Evolutionary conservation across 352 stramenopile genomes (phyloP).

Genomic region (Poterioochromonas sp.): DNA sequence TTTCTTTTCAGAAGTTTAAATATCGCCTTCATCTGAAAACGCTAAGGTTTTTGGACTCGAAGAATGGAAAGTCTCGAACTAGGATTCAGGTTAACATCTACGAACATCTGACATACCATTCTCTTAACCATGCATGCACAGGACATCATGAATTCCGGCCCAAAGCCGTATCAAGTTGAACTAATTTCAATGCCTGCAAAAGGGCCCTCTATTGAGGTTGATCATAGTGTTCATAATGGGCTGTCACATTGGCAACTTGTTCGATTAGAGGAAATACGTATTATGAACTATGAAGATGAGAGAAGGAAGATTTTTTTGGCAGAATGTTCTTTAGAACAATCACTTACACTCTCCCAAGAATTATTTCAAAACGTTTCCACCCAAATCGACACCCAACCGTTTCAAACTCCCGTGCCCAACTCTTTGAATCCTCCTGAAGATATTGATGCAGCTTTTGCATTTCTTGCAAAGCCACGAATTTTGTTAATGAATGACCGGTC

Average conservation of each 20-base stretch:
- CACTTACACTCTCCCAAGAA: not conserved
- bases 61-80: not conserved
- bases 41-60: not conserved
- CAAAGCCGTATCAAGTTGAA: not conserved
- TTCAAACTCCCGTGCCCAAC: too few relatives aligned
- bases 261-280: not conserved
- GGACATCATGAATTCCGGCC: not conserved
- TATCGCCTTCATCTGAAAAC: not conserved
- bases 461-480: not conserved
- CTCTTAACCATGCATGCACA: too few relatives aligned
- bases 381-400: too few relatives aligned
- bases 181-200: slow-evolving; percentile 10
- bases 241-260: not conserved
- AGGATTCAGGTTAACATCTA: not conserved
- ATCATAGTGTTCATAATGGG: not conserved
- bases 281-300: slow-evolving; percentile 19
- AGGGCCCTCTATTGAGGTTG: not conserved
- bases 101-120: not conserved
- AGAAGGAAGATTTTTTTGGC: not conserved
- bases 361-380: not conserved
- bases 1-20: not conserved
- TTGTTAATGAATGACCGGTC: not conserved
- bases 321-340: not conserved
- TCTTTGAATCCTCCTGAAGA: too few relatives aligned
- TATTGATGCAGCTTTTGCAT: not conserved